Percentiles rank a stretch among this genome's conserved stretches.
Conservation (phyloP, 2,329 filamentous ascomycete species). For the Lasiodiplodia hormozganensis region DNA sequence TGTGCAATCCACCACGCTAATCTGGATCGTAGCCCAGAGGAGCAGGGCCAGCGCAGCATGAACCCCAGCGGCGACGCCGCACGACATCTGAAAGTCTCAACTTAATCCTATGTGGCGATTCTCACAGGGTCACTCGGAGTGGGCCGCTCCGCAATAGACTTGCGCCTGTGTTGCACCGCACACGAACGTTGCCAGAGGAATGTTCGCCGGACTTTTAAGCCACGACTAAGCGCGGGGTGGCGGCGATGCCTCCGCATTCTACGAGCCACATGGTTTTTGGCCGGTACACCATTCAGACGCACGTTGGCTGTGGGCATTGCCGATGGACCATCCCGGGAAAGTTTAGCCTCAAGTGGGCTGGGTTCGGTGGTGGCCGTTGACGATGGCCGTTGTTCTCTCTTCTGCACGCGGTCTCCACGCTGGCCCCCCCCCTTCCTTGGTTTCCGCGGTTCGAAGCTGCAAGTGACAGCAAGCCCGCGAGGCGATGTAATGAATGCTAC, state of each 20-base stretch:
- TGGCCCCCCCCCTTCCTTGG: conserved; percentile 6
- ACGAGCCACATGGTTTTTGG: neutral
- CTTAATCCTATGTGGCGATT: conserved; percentile 23
- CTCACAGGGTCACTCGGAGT: conserved; percentile 16
- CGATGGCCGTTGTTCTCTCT: conserved; percentile 3
- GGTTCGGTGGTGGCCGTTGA: conserved; percentile 14
- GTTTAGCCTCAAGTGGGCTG: conserved; percentile 8
- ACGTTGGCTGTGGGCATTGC: neutral
- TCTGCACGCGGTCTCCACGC: conserved; percentile 18
- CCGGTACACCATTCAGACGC: conserved; percentile 11
- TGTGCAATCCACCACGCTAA: conserved; percentile 2
- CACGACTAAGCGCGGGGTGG: conserved; percentile 2
- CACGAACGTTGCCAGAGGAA: neutral
- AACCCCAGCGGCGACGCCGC: conserved; percentile 6
- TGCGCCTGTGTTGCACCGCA: conserved; percentile 9
- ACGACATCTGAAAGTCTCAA: conserved; percentile 10
- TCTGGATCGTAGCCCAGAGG: conserved; percentile 2
- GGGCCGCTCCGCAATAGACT: conserved; percentile 5
- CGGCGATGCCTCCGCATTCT: conserved; percentile 13
- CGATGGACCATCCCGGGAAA: neutral
- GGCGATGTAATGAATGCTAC: conserved; percentile 9
- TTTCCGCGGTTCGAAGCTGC: conserved; percentile 2
- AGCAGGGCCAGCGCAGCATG: conserved; percentile 15
- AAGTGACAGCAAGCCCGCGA: neutral
- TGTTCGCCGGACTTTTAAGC: conserved; percentile 9